phyloP scores from a whole-genome alignment of 2,329 filamentous ascomycete species.

The Fusarium floridanum region DNA sequence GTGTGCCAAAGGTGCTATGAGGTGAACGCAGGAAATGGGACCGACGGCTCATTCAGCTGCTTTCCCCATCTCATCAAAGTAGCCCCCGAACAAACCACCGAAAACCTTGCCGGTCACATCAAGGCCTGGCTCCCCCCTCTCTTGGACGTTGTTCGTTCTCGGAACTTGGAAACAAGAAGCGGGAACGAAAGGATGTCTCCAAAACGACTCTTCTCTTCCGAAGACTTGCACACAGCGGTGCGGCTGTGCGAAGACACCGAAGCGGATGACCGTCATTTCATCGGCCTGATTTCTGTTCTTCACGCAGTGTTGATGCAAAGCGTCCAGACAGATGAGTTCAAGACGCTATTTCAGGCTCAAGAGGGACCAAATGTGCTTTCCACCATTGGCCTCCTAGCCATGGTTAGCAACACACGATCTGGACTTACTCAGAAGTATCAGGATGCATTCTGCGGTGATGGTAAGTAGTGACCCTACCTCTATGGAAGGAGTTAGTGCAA shows the following conservation, averaged over 20 bases:
- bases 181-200: neutral
- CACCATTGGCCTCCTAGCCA: neutral
- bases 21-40: neutral
- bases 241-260: neutral
- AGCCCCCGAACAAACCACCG: neutral
- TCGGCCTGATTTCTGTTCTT: neutral
- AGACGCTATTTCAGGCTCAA: neutral
- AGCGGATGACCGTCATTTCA: neutral
- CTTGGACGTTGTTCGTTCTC: neutral
- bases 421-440: neutral
- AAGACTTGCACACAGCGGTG: neutral
- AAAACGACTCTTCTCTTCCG: neutral
- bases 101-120: neutral
- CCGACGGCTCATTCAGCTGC: neutral
- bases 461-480: neutral
- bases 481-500: neutral
- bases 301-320: neutral
- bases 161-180: neutral
- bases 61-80: neutral
- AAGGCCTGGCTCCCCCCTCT: neutral
- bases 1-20: neutral
- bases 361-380: neutral
- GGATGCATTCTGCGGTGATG: neutral
- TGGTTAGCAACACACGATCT: neutral
- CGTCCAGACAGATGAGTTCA: neutral